These are phyloP conservation scores for Pseudogymnoascus sp. DNA, from an alignment of 2,329 filamentous ascomycete genomes.

Conservation along the genomic window DNA sequence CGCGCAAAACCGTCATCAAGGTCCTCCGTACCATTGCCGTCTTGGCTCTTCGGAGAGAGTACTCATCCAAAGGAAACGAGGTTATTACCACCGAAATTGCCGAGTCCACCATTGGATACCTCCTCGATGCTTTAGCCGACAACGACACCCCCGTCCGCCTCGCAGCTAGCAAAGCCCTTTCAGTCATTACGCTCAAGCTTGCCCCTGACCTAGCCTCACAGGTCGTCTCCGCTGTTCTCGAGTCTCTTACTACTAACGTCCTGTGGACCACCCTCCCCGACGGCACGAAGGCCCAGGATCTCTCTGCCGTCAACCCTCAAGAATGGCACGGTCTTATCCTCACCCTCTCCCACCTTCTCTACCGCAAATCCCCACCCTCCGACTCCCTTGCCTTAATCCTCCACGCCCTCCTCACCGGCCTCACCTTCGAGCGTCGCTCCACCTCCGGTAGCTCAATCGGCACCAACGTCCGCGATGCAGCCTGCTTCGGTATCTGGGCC, in stretches of 20 bases:
- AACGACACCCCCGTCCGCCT: constrained; percentile 86
- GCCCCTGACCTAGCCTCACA: constrained; percentile 74
- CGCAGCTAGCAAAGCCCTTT: constrained; percentile 86
- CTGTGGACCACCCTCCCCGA: constrained; percentile 41
- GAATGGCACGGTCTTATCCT: constrained; percentile 91
- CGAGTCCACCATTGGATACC: constrained; percentile 73
- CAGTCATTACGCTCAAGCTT: constrained; percentile 74
- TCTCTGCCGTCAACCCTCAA: constrained; percentile 69
- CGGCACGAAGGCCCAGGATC: constrained; percentile 41
- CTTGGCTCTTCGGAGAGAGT: constrained; percentile 51
- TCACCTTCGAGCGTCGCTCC: constrained; percentile 83
- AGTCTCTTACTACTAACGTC: constrained; percentile 54
- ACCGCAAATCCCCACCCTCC: constrained; percentile 70
- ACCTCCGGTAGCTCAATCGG: constrained; percentile 79
- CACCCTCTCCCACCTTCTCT: constrained; percentile 78
- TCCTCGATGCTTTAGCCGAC: constrained; percentile 72
- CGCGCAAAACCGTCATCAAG: constrained; percentile 77
- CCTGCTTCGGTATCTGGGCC: constrained; percentile 94
- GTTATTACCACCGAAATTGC: constrained; percentile 42
- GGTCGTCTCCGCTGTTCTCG: constrained; percentile 79
- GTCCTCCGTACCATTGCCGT: constrained; percentile 68
- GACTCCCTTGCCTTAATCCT: constrained; percentile 65
- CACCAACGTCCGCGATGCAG: constrained; percentile 86
- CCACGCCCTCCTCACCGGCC: constrained; percentile 66
- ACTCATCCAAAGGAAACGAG: constrained; percentile 20